A percentile compares a stretch with the other conserved stretches of the same genome.
These are phyloP conservation scores for Xylogone sp. DNA, from an alignment of 2,329 filamentous ascomycete species.

Conservation along the genomic window DNA sequence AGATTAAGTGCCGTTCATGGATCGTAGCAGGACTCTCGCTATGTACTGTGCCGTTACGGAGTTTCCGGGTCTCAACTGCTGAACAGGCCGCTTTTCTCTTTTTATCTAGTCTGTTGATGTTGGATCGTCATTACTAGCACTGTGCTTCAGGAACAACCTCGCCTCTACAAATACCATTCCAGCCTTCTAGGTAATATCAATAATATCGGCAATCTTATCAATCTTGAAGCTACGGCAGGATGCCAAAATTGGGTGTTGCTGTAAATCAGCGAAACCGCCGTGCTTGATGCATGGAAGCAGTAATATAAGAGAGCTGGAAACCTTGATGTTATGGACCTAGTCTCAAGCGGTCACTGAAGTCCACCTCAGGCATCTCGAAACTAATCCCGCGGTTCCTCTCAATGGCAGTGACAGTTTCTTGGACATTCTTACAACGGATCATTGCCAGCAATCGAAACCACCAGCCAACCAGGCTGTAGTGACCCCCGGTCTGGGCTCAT, in stretches of 20 bases:
- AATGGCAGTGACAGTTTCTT: constrained; percentile 8
- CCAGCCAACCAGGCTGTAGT: constrained; percentile 9
- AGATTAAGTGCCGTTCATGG: constrained; percentile 14
- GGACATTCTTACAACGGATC: constrained; percentile 8
- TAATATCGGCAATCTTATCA: constrained; percentile 28
- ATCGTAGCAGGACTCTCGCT: constrained; percentile 8
- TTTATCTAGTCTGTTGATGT: constrained; percentile 44
- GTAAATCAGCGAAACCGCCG: constrained; percentile 47
- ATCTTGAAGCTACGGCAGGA: constrained; percentile 48
- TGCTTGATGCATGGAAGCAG: constrained; percentile 55
- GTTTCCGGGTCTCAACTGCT: constrained; percentile 30
- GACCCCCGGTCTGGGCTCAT: constrained; percentile 15
- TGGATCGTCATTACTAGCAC: constrained; percentile 46
- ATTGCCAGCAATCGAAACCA: constrained; percentile 5
- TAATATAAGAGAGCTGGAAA: constrained; percentile 38
- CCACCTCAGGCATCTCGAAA: constrained; percentile 12
- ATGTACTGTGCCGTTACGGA: constrained; percentile 7
- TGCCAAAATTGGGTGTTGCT: constrained; percentile 54
- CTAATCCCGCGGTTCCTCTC: constrained; percentile 3
- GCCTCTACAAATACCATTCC: constrained; percentile 38
- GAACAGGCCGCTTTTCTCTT: constrained; percentile 50
- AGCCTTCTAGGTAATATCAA: constrained; percentile 30
- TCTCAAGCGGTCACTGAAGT: constrained; percentile 31
- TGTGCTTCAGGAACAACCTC: constrained; percentile 37
- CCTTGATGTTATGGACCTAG: constrained; percentile 41